Conservation (phyloP, 305 asterid genomes). For the Rubia balearica region DNA sequence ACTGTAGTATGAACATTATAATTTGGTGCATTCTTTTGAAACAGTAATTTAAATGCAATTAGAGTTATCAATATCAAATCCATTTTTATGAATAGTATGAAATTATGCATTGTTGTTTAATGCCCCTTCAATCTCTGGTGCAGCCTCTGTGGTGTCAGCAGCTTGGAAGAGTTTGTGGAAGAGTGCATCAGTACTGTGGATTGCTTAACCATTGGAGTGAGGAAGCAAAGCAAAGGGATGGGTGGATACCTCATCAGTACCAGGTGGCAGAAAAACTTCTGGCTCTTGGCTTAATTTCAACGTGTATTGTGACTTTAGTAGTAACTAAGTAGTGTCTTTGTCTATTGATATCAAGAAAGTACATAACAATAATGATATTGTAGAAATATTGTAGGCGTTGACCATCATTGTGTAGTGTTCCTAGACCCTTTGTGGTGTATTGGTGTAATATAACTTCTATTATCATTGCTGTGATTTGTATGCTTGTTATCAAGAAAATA, state of each 20-base stretch:
- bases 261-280: slow-evolving; percentile 89
- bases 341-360: background rate
- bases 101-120: background rate
- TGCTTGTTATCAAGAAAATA: background rate
- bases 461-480: background rate
- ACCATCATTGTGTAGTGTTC: slow-evolving; percentile 8
- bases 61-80: background rate
- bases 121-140: background rate
- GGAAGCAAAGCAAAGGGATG: slow-evolving; percentile 65
- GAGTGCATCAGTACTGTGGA: slow-evolving; percentile 63
- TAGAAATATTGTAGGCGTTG: background rate
- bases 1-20: background rate
- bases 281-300: slow-evolving; percentile 64
- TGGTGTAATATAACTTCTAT: slow-evolving; percentile 7
- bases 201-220: slow-evolving; percentile 82
- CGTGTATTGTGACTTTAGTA: background rate
- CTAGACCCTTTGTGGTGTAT: background rate
- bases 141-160: slow-evolving; percentile 55
- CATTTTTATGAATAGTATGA: background rate
- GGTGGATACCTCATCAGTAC: slow-evolving; percentile 90
- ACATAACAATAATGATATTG: slow-evolving; percentile 10
- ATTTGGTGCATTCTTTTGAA: too few relatives aligned
- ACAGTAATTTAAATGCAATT: too few relatives aligned
- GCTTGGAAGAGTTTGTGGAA: slow-evolving; percentile 58
- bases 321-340: background rate